A percentile compares a stretch with the other conserved stretches of the same genome.
Conservation (phyloP, 768 basidiomycete species). For the Rhodotorula kratochvilovae region DNA sequence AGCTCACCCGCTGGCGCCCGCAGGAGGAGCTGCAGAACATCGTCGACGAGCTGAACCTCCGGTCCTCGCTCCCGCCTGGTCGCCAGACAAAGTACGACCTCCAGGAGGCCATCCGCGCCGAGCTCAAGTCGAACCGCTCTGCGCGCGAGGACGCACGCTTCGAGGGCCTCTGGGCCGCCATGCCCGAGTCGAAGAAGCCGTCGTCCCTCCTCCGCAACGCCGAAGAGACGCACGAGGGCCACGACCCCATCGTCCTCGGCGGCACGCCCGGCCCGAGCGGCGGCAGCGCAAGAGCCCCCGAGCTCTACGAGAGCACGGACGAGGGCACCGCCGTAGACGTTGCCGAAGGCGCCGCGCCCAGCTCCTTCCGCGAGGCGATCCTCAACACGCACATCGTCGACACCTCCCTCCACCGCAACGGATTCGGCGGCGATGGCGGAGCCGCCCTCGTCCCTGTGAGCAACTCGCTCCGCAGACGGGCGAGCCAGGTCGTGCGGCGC, state of each 20-base stretch:
- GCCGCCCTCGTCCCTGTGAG: constrained; percentile 24
- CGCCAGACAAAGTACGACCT: constrained; percentile 5
- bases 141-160: constrained; percentile 4
- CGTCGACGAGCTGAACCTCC: background rate
- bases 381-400: constrained; percentile 22
- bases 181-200: constrained; percentile 18
- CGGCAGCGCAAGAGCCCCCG: constrained; percentile 3
- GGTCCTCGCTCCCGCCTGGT: background rate
- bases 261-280: background rate
- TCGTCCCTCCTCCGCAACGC: background rate
- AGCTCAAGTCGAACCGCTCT: background rate
- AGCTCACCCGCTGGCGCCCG: background rate
- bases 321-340: background rate
- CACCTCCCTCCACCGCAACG: constrained; percentile 9
- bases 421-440: background rate
- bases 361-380: constrained; percentile 13
- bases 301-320: background rate
- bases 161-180: constrained; percentile 10
- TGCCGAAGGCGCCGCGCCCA: background rate
- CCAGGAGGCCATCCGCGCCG: constrained; percentile 3
- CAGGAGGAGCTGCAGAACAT: constrained; percentile 4
- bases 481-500: background rate
- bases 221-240: constrained; percentile 1
- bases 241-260: background rate
- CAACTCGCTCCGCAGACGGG: background rate